Conservation (phyloP, 306 rosid species). For the Trifolium repens region DNA sequence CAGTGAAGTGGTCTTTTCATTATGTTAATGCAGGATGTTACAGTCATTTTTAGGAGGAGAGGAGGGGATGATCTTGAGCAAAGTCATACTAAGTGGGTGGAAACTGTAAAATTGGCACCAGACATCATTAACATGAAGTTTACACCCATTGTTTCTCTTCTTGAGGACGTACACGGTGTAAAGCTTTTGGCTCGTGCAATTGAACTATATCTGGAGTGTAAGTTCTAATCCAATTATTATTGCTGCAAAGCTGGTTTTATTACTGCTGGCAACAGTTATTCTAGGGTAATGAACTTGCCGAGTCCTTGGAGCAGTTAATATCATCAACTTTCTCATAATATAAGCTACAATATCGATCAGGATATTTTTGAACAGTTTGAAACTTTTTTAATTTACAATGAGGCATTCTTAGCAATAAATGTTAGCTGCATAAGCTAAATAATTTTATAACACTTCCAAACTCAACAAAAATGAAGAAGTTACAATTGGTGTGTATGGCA, state of each 20-base stretch:
- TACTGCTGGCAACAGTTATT: constrained; percentile 16
- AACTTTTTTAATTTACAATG: neutral
- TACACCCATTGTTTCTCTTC: constrained; percentile 88
- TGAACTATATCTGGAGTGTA: constrained; percentile 90
- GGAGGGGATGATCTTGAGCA: constrained; percentile 99
- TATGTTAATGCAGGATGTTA: constrained; percentile 80
- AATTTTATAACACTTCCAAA: too few species aligned
- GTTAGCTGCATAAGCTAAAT: neutral
- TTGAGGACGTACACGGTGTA: constrained; percentile 81
- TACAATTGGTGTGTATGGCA: too few species aligned
- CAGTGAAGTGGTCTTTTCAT: constrained; percentile 27
- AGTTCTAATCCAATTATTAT: constrained; percentile 48
- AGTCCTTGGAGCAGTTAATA: neutral
- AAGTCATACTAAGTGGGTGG: constrained; percentile 86
- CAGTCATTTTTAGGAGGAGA: constrained; percentile 95
- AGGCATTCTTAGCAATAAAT: too few species aligned
- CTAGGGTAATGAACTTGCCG: neutral
- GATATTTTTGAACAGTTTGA: constrained; percentile 2
- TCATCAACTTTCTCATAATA: constrained; percentile 8
- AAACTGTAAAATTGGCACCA: constrained; percentile 82
- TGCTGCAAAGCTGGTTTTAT: constrained; percentile 24
- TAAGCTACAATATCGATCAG: neutral
- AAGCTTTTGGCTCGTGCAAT: constrained; percentile 88
- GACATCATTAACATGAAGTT: constrained; percentile 97
- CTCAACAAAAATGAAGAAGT: too few species aligned